Evolutionary conservation across 768 basidiomycete species (phyloP).

Genomic region (Russula dissimulans): DNA sequence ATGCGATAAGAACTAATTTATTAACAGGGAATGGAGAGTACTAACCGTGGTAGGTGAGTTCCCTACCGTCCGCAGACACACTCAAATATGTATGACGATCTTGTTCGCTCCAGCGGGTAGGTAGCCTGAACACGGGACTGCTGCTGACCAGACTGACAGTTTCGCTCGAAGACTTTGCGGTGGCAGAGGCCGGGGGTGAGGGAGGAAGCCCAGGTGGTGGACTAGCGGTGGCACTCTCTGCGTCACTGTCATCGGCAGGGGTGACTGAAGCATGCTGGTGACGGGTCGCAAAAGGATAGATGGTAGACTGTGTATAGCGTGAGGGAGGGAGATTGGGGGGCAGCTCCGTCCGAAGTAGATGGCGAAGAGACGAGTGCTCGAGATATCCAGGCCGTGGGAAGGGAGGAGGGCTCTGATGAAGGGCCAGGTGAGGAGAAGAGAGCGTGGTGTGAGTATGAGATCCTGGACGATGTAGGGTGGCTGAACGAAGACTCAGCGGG

Average conservation of each 20-base stretch:
- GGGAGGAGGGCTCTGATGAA: constrained; percentile 27
- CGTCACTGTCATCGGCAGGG: constrained; percentile 20
- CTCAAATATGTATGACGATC: constrained; percentile 49
- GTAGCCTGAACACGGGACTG: constrained; percentile 42
- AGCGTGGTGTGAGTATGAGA: constrained; percentile 24
- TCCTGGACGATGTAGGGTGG: constrained; percentile 11
- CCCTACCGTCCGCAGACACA: constrained; percentile 62
- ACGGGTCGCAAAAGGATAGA: constrained; percentile 20
- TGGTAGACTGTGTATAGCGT: constrained; percentile 13
- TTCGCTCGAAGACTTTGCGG: constrained; percentile 12
- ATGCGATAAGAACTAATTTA: not conserved
- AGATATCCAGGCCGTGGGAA: constrained; percentile 69
- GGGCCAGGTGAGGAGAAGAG: constrained; percentile 24
- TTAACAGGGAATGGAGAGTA: not conserved
- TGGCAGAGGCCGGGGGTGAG: constrained; percentile 4
- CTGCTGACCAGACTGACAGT: constrained; percentile 17
- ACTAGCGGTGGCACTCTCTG: constrained; percentile 20
- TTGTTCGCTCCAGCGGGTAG: constrained; percentile 73
- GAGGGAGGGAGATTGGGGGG: constrained; percentile 32
- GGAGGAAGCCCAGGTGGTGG: constrained; percentile 19
- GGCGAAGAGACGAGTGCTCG: constrained; percentile 63
- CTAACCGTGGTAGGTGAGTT: constrained; percentile 62
- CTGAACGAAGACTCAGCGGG: constrained; percentile 12
- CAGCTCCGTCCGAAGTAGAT: constrained; percentile 51
- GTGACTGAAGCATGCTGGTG: constrained; percentile 35